Base-by-base conservation (phyloP, 257 asterid genomes). In the Nicotiana tabacum region DNA sequence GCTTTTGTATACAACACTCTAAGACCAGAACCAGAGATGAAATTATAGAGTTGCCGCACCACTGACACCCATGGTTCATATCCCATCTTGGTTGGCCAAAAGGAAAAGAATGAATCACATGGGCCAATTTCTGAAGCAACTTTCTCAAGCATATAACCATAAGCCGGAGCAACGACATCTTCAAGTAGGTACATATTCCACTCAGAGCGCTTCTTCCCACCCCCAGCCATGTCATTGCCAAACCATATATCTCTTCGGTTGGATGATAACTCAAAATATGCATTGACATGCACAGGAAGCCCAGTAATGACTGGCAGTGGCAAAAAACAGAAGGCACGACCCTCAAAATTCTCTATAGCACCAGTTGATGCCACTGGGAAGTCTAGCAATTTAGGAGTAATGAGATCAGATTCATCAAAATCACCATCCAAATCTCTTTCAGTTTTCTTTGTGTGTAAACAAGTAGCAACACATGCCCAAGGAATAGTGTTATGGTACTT, bases 191-290 rank as follows among this genome's bases (percentile, higher is more conserved):
- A 90, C 89, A 88, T 87, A 85, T 95, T 95, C 99, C 99, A 95
- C 85, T 95, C 99, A 13, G 99, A 93, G 61, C 98, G 97, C 82
- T 90, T 89, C 90, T 92, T 95, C 82, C 99, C 99, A 83, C 96
- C 99, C 84, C 99, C 99, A 61, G 95, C 92, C 99, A 95, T 95
- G 92, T 95, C 99, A 89, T 91, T 93, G 68, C 99, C 99, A 85
- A 92, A 93, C 99, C 99, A 95, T 88, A 95, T 95, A 81, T 95
- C 99, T 86, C 99, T 92, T 85, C 99, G 88, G 83, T 95, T 95
- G 69, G 99, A 95, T 82, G 99, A 95, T 87, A 95, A 87, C 91
- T 95, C 99, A 89, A 95, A 95, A 87, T 93, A 95, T 77, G 97
- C 93, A 85, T 95, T 95, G 62, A 95, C 92, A 84, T 94, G 99